Percentiles rank a stretch among this genome's conserved stretches.
Evolutionary conservation across 2,329 filamentous ascomycete species (phyloP).

Genomic region (Scedosporium aurantiacum): DNA sequence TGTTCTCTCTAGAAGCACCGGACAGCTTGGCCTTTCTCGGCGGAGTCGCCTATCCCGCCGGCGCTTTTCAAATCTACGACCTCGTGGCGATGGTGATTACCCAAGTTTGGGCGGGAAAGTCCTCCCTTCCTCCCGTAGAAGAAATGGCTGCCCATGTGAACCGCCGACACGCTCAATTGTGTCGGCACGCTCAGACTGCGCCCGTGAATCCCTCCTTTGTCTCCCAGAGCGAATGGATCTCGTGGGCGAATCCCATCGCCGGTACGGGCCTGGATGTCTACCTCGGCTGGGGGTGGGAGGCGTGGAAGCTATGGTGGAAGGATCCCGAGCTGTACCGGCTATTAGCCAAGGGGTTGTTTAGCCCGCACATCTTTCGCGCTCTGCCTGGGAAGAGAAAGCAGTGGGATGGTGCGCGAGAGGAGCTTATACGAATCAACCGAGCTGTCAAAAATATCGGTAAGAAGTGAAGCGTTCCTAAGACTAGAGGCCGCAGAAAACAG

Average conservation of each 20-base stretch:
- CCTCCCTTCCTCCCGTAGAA: too few species aligned
- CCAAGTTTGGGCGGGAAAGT: conserved; percentile 26
- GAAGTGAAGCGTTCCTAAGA: too few species aligned
- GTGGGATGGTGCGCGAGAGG: too few species aligned
- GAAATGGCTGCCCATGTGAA: background rate
- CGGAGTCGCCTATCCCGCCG: conserved; percentile 22
- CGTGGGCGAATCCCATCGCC: conserved; percentile 28
- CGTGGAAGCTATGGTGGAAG: conserved; percentile 29
- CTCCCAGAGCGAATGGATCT: conserved; percentile 22
- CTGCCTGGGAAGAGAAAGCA: too few species aligned
- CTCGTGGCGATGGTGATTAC: conserved; percentile 30
- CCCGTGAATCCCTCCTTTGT: too few species aligned
- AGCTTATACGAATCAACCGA: too few species aligned
- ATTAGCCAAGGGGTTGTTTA: too few species aligned
- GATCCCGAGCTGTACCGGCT: conserved; percentile 13
- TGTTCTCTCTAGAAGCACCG: conserved; percentile 31
- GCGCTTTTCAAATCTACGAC: conserved; percentile 26
- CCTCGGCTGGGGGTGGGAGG: conserved; percentile 28
- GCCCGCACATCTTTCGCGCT: too few species aligned
- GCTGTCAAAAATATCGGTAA: too few species aligned
- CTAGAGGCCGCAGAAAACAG: too few species aligned
- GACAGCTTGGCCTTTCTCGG: conserved; percentile 32
- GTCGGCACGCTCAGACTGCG: too few species aligned
- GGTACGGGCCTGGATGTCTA: conserved; percentile 28
- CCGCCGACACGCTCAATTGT: too few species aligned